These are phyloP conservation scores for Anisodus acutangulus DNA, from an alignment of 257 asterid genomes.

Conservation along the genomic window DNA sequence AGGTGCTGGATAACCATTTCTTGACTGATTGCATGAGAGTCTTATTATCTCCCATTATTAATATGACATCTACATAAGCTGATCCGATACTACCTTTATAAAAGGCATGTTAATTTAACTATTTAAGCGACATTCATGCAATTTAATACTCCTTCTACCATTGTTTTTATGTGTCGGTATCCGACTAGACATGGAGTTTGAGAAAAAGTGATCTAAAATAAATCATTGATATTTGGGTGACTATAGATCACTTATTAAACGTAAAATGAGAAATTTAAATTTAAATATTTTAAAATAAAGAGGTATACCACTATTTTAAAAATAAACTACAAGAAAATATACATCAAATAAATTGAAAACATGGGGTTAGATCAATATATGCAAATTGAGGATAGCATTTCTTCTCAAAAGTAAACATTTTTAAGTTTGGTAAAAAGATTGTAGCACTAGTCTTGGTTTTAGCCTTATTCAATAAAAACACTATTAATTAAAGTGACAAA, in stretches of 20 bases:
- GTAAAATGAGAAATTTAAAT: neutral
- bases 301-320: neutral
- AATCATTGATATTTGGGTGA: neutral
- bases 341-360: neutral
- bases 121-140: neutral
- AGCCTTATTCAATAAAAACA: neutral
- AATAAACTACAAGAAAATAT: neutral
- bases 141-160: neutral
- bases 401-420: neutral
- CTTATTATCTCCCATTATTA: too few relatives aligned
- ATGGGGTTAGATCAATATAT: neutral
- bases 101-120: neutral
- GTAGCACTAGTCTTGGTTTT: neutral
- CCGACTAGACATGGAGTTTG: neutral
- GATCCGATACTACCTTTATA: neutral
- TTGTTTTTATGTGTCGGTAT: neutral
- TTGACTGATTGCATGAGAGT: too few relatives aligned
- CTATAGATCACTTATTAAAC: neutral
- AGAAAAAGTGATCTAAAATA: neutral
- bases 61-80: neutral
- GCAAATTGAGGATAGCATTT: conserved; percentile 6
- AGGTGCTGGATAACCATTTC: too few relatives aligned
- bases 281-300: neutral
- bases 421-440: neutral
- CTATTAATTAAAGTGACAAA: neutral